Evolutionary conservation across 345 rosid species (phyloP), one percentile per base, ranked within the genome.

Genomic region (Citrus hindsii): DNA sequence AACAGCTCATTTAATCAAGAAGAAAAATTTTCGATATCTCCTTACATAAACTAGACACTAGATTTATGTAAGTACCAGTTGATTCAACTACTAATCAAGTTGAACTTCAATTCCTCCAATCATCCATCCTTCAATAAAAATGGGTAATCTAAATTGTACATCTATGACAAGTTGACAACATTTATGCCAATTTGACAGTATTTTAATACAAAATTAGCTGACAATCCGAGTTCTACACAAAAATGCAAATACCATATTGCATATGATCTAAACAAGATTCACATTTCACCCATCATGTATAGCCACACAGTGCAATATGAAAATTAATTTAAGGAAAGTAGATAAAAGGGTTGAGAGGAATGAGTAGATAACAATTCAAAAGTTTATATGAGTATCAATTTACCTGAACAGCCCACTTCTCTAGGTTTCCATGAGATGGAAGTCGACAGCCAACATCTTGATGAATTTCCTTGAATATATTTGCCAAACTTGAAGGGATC

Each of bases 391-490:
- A 27, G 28, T 37, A 9, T 13, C 40, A 40, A 64, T 27, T 72
- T 75, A 92, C 98, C 97, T 94, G 97, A 42, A 90, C 82, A 69
- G 98, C 97, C 99, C 99, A 94, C 75, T 79, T 86, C 82, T 91
- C 89, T 19, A 94, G 89, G 86, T 92, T 94, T 62, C 99, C 99
- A 71, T 94, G 97, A 78, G 91, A 85, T 2, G 99, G 95, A 84
- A 94, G 81, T 1, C 94, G 80, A 89, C 97, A 96, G 42, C 97
- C 99, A 55, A 92, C 83, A 85, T 96, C 99, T 65, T 87, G 87
- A 58, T 84, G 84, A 77, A 96, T 96, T 83, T 95, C 99, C 88
- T 92, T 95, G 75, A 95, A 95, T 73, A 92, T 92, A 80, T 96
- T 96, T 67, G 79, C 86, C 60, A 96, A 90, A 77, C 98, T 96